These are phyloP conservation scores for Pugionium dolabratum DNA, from an alignment of 345 rosid species.

Conservation along the genomic window DNA sequence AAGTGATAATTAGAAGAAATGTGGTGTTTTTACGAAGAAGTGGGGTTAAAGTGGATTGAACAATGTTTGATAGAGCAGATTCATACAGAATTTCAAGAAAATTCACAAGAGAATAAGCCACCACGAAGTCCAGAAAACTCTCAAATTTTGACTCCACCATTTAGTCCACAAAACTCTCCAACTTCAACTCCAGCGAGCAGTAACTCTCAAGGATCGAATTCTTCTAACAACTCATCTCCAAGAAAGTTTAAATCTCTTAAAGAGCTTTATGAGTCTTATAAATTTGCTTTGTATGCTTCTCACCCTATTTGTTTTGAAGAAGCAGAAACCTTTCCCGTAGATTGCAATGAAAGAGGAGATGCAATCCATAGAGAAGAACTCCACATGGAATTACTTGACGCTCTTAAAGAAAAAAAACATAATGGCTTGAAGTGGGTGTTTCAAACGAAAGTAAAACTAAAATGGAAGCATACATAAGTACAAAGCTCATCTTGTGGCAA, in stretches of 20 bases:
- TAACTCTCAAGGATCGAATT: not conserved
- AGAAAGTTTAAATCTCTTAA: not conserved
- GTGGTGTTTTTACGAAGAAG: too few species aligned
- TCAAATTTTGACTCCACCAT: not conserved
- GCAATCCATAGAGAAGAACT: not conserved
- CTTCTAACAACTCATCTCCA: not conserved
- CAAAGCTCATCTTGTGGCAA: not conserved
- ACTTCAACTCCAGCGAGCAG: too few species aligned
- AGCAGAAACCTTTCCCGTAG: not conserved
- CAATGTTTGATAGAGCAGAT: not conserved
- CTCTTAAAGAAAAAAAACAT: not conserved
- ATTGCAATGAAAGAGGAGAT: not conserved
- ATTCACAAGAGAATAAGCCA: not conserved
- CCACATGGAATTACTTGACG: constrained; percentile 1
- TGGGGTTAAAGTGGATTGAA: not conserved
- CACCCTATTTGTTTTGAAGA: not conserved
- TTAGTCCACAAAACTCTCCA: too few species aligned
- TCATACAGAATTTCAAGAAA: not conserved
- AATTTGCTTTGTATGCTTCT: not conserved
- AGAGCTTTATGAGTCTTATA: not conserved
- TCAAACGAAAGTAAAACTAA: not conserved
- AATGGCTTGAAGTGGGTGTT: not conserved
- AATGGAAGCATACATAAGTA: not conserved
- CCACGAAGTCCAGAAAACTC: not conserved
- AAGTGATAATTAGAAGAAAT: too few species aligned